Percentiles rank a stretch among this genome's conserved stretches.
Evolutionary conservation across 805 yeast genomes (phyloP).

Genomic region (Metschnikowia cerradonensis): DNA sequence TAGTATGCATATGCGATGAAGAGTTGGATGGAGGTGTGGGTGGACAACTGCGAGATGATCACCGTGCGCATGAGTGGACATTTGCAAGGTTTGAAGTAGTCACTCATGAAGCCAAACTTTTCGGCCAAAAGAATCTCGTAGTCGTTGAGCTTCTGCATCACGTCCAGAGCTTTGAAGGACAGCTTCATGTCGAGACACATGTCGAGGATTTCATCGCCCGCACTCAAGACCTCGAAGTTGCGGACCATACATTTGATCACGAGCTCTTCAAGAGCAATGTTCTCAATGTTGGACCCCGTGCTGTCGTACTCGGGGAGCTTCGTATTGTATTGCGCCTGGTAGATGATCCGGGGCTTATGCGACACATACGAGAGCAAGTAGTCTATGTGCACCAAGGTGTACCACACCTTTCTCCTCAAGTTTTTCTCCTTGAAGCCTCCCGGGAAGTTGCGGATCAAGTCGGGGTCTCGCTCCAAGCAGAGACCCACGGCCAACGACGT

Average conservation of each 20-base stretch:
- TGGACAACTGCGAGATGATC: conserved; percentile 7
- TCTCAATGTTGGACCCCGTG: conserved; percentile 10
- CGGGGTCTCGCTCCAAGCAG: conserved; percentile 17
- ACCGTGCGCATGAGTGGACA: neutral
- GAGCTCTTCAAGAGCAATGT: conserved; percentile 9
- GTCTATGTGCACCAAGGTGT: conserved; percentile 13
- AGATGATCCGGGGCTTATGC: conserved; percentile 11
- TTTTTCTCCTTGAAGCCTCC: conserved; percentile 11
- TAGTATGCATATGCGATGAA: conserved; percentile 16
- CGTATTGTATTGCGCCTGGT: conserved; percentile 8
- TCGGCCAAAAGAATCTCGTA: conserved; percentile 9
- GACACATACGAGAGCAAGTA: conserved; percentile 9
- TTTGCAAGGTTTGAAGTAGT: conserved; percentile 6
- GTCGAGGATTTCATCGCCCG: conserved; percentile 11
- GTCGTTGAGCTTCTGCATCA: conserved; percentile 10
- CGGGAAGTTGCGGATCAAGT: conserved; percentile 5
- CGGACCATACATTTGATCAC: conserved; percentile 5
- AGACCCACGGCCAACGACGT: conserved; percentile 12
- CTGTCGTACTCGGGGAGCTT: conserved; percentile 9
- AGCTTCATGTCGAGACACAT: conserved; percentile 6
- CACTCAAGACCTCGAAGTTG: conserved; percentile 1
- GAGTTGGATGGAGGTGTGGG: conserved; percentile 8
- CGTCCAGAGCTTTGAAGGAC: conserved; percentile 4
- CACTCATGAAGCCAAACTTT: conserved; percentile 10
- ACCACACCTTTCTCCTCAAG: conserved; percentile 17